Evolutionary conservation across 169 alveolate species (phyloP).

Genomic region (Cryptosporidium sp.): DNA sequence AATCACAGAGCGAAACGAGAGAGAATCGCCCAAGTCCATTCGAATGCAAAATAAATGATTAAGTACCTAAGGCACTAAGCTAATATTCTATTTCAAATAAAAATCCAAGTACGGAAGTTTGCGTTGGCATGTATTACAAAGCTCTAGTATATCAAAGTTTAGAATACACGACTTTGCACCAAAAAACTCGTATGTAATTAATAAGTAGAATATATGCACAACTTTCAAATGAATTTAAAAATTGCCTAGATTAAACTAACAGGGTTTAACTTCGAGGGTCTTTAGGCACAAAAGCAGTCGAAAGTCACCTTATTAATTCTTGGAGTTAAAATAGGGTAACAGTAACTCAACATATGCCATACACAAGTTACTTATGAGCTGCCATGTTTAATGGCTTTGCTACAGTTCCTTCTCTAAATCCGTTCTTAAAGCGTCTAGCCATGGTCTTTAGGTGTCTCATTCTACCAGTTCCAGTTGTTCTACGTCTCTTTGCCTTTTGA

Average conservation of each 20-base stretch:
- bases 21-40: background rate
- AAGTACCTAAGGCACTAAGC: background rate
- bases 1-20: background rate
- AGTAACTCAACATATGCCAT: background rate
- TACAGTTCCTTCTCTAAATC: conserved; percentile 94
- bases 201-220: background rate
- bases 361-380: conserved; percentile 5
- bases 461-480: conserved; percentile 98
- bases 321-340: background rate
- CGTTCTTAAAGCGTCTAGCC: conserved; percentile 95
- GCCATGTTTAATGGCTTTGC: conserved; percentile 81
- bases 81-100: background rate
- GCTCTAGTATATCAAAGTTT: background rate
- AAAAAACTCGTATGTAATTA: background rate
- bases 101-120: background rate
- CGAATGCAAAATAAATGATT: background rate
- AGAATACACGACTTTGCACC: background rate
- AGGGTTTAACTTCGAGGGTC: background rate
- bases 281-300: background rate
- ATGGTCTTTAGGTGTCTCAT: conserved; percentile 94
- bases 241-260: background rate
- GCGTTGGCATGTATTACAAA: background rate
- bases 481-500: conserved; percentile 94
- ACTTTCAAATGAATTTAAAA: background rate
- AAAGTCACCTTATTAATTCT: background rate